phyloP scores from a whole-genome alignment of 176 grass and related monocot genomes.

The Ananas comosus region DNA sequence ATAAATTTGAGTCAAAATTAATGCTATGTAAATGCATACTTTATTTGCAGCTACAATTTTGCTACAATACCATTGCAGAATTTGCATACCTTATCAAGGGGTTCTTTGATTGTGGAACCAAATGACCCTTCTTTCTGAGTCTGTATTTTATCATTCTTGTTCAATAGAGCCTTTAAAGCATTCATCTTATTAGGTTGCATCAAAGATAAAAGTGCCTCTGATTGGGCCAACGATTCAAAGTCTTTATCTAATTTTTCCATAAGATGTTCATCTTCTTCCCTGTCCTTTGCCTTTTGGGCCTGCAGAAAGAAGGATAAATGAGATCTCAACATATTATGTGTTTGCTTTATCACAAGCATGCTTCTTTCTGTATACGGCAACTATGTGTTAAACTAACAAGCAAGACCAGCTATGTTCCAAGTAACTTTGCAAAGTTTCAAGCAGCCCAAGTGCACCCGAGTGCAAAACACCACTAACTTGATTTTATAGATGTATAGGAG shows the following conservation, averaged over 20 bases:
- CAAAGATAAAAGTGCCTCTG: slow-evolving; percentile 41
- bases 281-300: slow-evolving; percentile 85
- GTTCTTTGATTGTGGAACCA: slow-evolving; percentile 33
- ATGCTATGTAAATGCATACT: no score
- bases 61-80: background rate
- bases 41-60: background rate
- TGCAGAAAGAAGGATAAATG: slow-evolving; percentile 27
- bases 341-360: background rate
- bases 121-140: slow-evolving; percentile 25
- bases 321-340: background rate
- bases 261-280: slow-evolving; percentile 73
- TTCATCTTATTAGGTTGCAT: slow-evolving; percentile 42
- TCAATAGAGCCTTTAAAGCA: slow-evolving; percentile 34
- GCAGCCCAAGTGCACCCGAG: no score
- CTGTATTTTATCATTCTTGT: slow-evolving; percentile 30
- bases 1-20: no score
- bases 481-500: no score
- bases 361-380: background rate
- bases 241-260: slow-evolving; percentile 74
- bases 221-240: slow-evolving; percentile 61
- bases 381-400: no score
- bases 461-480: no score
- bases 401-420: no score
- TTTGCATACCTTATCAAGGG: slow-evolving; percentile 39
- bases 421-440: no score